Evolutionary conservation across 2,329 filamentous ascomycete genomes (phyloP), one percentile per base, ranked within the genome.

Genomic region (Fusarium siculi): DNA sequence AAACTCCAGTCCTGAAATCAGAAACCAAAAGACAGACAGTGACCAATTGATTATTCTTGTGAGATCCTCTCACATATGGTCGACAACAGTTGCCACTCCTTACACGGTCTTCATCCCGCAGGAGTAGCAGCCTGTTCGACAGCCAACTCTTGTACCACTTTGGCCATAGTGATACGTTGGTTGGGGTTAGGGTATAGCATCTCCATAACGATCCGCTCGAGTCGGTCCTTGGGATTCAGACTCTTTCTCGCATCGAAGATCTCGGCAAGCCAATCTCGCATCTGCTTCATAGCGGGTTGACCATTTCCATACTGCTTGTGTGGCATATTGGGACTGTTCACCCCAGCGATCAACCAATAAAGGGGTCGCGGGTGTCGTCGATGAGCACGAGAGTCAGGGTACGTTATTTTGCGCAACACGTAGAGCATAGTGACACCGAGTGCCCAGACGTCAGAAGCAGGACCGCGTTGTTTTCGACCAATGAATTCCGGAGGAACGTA

Each of bases 401-500:
- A 88, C 2, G 85, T 76, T 40, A 90, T 87, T 79, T 88, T 88
- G 70, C 84, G 82, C 60, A 90, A 78, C 9, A 89, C 85, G 70
- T 90, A 90, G 25, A 90, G 83, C 88, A 90, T 90, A 36, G 88
- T 89, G 55, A 90, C 83, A 50, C 88, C 88, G 36, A 90, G 80
- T 0, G 88, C 88, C 88, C 88, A 90, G 14, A 90, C 87, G 72
- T 90, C 88, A 36, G 88, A 88, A 5, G 87, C 81, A 7, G 85
- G 79, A 7, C 88, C 88, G 37, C 88, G 87, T 52, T 84, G 81
- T 77, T 86, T 88, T 58, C 83, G 81, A 18, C 85, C 87, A 66
- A 90, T 88, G 77, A 89, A 91, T 78, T 91, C 89, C 28, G 88
- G 88, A 2, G 89, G 88, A 25, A 91, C 84, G 76, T 91, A 91